Evolutionary conservation across 164 flowering plant genomes (phyloP).

Genomic region (Nelumbo lutea): DNA sequence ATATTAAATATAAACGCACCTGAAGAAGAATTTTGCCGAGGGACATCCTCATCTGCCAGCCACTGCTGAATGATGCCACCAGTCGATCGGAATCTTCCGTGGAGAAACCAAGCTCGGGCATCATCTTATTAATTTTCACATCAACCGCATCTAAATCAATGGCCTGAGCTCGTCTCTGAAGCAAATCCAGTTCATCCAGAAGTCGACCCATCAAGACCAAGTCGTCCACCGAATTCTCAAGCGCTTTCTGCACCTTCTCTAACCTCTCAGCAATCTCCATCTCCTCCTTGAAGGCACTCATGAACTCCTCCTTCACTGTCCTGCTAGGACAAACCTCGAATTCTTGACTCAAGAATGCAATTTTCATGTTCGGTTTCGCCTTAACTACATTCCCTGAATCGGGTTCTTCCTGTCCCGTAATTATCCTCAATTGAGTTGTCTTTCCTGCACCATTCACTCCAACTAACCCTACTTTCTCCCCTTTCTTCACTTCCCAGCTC

Average conservation of each 20-base stretch:
- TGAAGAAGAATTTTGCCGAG: conserved; percentile 95
- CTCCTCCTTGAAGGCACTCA: conserved; percentile 85
- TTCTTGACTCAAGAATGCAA: conserved; percentile 87
- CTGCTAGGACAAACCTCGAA: conserved; percentile 79
- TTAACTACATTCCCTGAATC: conserved; percentile 91
- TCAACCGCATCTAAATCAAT: conserved; percentile 77
- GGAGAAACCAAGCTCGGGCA: conserved; percentile 91
- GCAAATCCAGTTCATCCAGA: conserved; percentile 92
- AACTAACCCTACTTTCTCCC: conserved; percentile 92
- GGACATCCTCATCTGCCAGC: conserved; percentile 99
- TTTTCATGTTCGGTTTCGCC: conserved; percentile 82
- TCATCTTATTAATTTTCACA: conserved; percentile 77
- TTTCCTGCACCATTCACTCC: conserved; percentile 99
- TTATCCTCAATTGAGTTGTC: conserved; percentile 92
- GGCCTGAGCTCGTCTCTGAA: conserved; percentile 82
- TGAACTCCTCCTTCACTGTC: conserved; percentile 91
- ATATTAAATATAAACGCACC: conserved; percentile 36
- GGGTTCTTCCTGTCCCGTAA: conserved; percentile 82
- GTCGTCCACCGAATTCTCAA: conserved; percentile 78
- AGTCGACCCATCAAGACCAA: conserved; percentile 93
- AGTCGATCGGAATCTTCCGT: conserved; percentile 83
- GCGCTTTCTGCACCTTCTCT: conserved; percentile 88
- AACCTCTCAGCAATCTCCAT: conserved; percentile 74
- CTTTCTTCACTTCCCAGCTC: conserved; percentile 94
- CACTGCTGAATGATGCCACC: conserved; percentile 91